A percentile compares a stretch with the other conserved stretches of the same genome.
These are phyloP conservation scores for Phytophthora hybrid DNA, from an alignment of 352 stramenopile species.

Conservation along the genomic window DNA sequence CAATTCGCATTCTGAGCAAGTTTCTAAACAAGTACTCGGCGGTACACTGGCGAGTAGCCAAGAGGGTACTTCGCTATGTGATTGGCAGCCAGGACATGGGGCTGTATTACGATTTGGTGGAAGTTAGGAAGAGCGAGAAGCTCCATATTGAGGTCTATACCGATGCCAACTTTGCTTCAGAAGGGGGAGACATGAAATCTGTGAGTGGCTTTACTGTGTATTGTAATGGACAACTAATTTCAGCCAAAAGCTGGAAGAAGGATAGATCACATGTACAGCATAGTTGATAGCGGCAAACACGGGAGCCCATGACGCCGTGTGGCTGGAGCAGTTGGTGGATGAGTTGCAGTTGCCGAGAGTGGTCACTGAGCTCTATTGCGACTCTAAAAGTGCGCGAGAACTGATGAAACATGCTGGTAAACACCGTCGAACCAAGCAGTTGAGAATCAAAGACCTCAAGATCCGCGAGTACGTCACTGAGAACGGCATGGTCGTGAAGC, in stretches of 20 bases:
- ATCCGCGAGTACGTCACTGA: slow-evolving; percentile 9
- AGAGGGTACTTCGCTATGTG: slow-evolving; percentile 12
- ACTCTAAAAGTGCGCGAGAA: slow-evolving; percentile 19
- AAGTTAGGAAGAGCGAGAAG: slow-evolving; percentile 22
- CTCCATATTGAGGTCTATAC: slow-evolving; percentile 28
- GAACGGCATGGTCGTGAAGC: neutral
- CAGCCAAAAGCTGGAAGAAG: slow-evolving; percentile 26
- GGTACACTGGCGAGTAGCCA: slow-evolving; percentile 5
- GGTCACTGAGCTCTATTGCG: slow-evolving; percentile 10
- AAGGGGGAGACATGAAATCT: slow-evolving; percentile 15
- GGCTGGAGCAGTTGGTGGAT: slow-evolving; percentile 23
- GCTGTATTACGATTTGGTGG: slow-evolving; percentile 25
- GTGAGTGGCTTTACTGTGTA: slow-evolving; percentile 20
- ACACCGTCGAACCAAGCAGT: slow-evolving; percentile 22
- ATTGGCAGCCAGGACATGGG: slow-evolving; percentile 13
- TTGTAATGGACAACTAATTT: slow-evolving; percentile 23
- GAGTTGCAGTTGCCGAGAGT: slow-evolving; percentile 11
- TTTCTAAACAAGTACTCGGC: slow-evolving; percentile 8
- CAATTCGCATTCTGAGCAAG: slow-evolving; percentile 16
- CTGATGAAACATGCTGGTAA: slow-evolving; percentile 28
- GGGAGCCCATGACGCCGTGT: slow-evolving; percentile 4
- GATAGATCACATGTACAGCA: neutral
- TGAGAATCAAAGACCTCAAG: slow-evolving; percentile 21
- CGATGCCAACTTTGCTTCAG: slow-evolving; percentile 16
- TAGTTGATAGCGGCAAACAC: neutral